A percentile compares a stretch with the other conserved stretches of the same genome.
phyloP scores from a whole-genome alignment of 306 rosid genomes.

The Prunus salicina region DNA sequence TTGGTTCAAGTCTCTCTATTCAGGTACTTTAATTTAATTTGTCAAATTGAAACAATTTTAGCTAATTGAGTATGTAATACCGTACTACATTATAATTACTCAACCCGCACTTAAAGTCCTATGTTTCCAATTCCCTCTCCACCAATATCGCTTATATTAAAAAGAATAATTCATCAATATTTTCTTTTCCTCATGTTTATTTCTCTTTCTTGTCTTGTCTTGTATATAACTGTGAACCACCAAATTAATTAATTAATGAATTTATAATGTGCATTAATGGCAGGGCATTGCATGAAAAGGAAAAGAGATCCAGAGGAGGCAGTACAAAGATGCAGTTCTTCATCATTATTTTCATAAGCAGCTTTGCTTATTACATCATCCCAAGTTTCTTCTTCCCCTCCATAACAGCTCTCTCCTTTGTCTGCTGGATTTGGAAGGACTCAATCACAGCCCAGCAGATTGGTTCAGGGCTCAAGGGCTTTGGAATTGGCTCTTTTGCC shows the following conservation, averaged over 20 bases:
- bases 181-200: too few species aligned
- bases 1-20: slow-evolving; percentile 41
- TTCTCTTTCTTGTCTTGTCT: not conserved
- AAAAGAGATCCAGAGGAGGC: slow-evolving; percentile 35
- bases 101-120: too few species aligned
- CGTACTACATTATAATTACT: too few species aligned
- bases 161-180: too few species aligned
- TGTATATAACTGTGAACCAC: too few species aligned
- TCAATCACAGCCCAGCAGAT: slow-evolving; percentile 32
- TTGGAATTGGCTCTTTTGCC: slow-evolving; percentile 40
- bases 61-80: not conserved
- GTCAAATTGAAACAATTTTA: not conserved
- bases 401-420: slow-evolving; percentile 26
- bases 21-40: slow-evolving; percentile 18
- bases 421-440: slow-evolving; percentile 30
- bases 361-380: slow-evolving; percentile 33
- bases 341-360: slow-evolving; percentile 18
- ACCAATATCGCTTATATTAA: too few species aligned
- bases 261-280: not conserved
- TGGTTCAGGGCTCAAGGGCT: slow-evolving; percentile 35
- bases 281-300: slow-evolving; percentile 43
- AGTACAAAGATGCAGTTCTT: slow-evolving; percentile 36
- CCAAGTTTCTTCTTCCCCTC: slow-evolving; percentile 35
- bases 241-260: too few species aligned
- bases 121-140: not conserved